Evolutionary conservation across 345 rosid species (phyloP).

Genomic region (Tarenaya hassleriana): DNA sequence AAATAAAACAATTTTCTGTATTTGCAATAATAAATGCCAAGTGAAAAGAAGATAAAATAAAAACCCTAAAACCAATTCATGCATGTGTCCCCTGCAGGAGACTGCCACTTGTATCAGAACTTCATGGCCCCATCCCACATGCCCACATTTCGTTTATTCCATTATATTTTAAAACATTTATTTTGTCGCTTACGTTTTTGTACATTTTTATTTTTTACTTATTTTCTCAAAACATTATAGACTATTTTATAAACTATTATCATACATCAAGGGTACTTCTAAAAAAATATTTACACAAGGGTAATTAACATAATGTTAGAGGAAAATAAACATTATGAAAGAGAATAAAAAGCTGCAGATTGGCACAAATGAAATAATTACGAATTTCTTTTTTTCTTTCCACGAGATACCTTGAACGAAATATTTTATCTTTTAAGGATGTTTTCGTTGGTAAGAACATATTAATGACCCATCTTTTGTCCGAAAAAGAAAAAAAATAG

Average conservation of each 20-base stretch:
- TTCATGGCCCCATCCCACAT: constrained; percentile 36
- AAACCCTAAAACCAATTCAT: constrained; percentile 21
- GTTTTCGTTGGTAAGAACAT: constrained; percentile 27
- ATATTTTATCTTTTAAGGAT: constrained; percentile 33
- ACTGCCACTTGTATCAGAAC: constrained; percentile 27
- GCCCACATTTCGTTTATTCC: not conserved
- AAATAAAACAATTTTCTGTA: too few relatives aligned
- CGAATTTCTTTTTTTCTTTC: constrained; percentile 11
- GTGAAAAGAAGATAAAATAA: not conserved
- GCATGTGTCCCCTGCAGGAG: constrained; percentile 32
- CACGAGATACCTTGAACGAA: constrained; percentile 32
- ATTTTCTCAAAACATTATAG: too few relatives aligned
- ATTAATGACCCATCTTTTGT: constrained; percentile 23
- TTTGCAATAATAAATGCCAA: not conserved
- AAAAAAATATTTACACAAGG: too few relatives aligned
- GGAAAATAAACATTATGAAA: constrained; percentile 7
- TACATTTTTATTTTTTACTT: too few relatives aligned
- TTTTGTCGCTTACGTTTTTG: too few relatives aligned
- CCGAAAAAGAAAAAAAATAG: constrained; percentile 14
- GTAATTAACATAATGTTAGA: too few relatives aligned
- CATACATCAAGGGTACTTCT: too few relatives aligned
- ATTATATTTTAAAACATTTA: not conserved
- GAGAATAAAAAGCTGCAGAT: constrained; percentile 13
- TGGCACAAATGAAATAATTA: constrained; percentile 18
- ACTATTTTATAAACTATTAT: too few relatives aligned